Evolutionary conservation across 176 grass and related monocot species (phyloP), one percentile per base, ranked within the genome.

Genomic region (Lolium perenne): DNA sequence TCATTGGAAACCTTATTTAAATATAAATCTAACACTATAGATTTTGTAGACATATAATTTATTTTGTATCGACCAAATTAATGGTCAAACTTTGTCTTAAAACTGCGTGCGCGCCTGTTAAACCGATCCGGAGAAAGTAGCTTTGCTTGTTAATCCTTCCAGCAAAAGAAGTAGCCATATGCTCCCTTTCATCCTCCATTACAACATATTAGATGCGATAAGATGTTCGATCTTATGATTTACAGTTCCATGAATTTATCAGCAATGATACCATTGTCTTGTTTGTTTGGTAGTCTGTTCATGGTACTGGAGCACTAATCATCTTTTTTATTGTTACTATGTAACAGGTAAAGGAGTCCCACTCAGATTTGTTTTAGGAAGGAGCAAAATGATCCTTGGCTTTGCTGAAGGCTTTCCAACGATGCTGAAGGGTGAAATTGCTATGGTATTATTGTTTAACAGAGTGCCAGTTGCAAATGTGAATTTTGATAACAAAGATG

Each of bases 321-420:
- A 78, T 82, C 23, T 20, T 68, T 75, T 58, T 82, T 68, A 70
- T 83, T 89, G 25, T 89, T 75, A 20, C 17, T 56, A 20, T 20
- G 57, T 87, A 84, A 77, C 74, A 98, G 96, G 96, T 62, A 98
- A 95, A 82, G 96, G 93, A 53, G 91, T 88, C 70, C 93, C 96
- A 79, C 66, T 85, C 50, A 98, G 93, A 83, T 88, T 91, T 94
- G 87, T 98, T 54, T 81, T 95, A 74, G 93, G 93, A 85, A 98
- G 91, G 86, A 98, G 93, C 90, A 95, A 95, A 82, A 98, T 94
- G 96, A 94, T 98, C 82, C 84, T 98, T 73, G 96, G 93, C 57
- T 92, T 98, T 82, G 87, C 87, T 88, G 96, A 98, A 95, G 88
- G 93, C 25, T 94, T 95, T 86, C 91, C 90, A 80, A 95, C 93